Percentiles rank a stretch among this genome's conserved stretches.
These are phyloP conservation scores for Obelidium mucronatum DNA, from an alignment of 192 early-diverging fungal species.

Conservation along the genomic window DNA sequence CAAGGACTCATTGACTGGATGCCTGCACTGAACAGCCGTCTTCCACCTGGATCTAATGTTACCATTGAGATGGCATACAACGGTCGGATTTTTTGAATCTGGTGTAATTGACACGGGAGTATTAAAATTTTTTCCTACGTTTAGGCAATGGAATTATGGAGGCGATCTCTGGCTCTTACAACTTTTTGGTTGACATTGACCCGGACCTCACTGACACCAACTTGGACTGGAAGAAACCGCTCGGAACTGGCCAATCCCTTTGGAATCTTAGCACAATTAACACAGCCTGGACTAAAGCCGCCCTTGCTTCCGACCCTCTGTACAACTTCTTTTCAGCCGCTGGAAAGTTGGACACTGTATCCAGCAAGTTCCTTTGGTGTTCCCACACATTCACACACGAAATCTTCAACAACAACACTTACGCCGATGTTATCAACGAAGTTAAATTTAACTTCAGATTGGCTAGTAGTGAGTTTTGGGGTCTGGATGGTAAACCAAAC, in stretches of 20 bases:
- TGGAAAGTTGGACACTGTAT: neutral
- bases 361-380: slow-evolving; percentile 32
- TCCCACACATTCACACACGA: no score
- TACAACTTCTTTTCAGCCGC: no score
- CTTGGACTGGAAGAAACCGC: slow-evolving; percentile 42
- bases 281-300: neutral
- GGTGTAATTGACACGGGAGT: neutral
- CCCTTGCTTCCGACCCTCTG: neutral
- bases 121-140: neutral
- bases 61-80: no score
- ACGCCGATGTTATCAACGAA: slow-evolving; percentile 44
- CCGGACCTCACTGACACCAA: slow-evolving; percentile 17
- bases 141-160: slow-evolving; percentile 47
- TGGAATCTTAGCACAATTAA: slow-evolving; percentile 30
- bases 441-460: slow-evolving; percentile 21
- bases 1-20: slow-evolving; percentile 44
- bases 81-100: neutral
- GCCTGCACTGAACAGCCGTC: slow-evolving; percentile 38
- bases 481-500: neutral
- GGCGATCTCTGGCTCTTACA: neutral
- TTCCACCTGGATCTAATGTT: neutral
- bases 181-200: slow-evolving; percentile 15
- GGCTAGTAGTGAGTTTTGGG: neutral
- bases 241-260: slow-evolving; percentile 39
- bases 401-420: no score